Evolutionary conservation across 768 basidiomycete species (phyloP).

Genomic region (Rhodotorula diobovata): DNA sequence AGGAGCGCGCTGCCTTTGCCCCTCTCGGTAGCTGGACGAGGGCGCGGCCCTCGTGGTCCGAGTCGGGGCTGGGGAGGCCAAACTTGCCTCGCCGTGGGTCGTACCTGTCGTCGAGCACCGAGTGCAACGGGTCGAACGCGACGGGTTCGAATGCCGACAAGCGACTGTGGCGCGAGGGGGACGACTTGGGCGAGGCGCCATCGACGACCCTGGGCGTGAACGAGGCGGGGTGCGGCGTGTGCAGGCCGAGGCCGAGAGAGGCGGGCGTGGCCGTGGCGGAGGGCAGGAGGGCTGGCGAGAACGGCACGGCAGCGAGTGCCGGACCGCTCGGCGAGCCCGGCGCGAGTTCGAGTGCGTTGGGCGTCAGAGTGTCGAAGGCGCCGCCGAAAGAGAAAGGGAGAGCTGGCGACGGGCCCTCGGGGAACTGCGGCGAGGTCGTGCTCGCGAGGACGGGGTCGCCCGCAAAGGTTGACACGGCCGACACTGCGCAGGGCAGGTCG

Average conservation of each 20-base stretch:
- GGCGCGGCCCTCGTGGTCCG: constrained; percentile 3
- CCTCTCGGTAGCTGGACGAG: too few species aligned
- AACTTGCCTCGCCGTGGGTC: constrained; percentile 30
- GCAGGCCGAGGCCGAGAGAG: neutral
- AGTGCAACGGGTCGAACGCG: constrained; percentile 10
- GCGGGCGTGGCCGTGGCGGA: neutral
- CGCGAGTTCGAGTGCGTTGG: constrained; percentile 1
- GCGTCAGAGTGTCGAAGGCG: neutral
- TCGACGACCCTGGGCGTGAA: neutral
- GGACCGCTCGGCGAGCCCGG: neutral
- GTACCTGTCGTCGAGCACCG: constrained; percentile 19
- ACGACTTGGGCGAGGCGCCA: neutral
- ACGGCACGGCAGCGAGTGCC: neutral
- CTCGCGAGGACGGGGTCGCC: neutral
- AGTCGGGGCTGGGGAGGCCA: constrained; percentile 34
- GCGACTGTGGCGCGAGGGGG: neutral
- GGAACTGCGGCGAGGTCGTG: neutral
- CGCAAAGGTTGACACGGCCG: too few species aligned
- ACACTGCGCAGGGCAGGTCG: neutral
- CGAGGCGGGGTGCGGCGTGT: neutral
- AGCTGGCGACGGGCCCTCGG: neutral
- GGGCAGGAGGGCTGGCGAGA: neutral
- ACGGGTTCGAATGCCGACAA: constrained; percentile 17
- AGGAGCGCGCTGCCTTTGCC: neutral
- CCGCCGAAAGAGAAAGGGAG: neutral